These are phyloP conservation scores for Firmiana major DNA, from an alignment of 345 rosid species.

Conservation along the genomic window DNA sequence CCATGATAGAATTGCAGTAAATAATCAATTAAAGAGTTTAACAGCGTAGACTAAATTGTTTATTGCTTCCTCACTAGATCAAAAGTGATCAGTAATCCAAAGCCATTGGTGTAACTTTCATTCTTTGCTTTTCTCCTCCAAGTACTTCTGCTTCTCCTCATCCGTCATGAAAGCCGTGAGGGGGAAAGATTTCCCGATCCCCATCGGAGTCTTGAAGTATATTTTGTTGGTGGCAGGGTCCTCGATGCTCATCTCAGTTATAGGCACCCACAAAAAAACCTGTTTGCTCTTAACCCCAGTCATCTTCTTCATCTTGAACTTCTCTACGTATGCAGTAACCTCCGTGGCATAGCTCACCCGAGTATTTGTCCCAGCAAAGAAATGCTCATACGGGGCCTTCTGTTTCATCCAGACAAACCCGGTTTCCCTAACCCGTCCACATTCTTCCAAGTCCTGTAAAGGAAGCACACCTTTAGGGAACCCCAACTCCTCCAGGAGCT, in stretches of 20 bases:
- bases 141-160: conserved; percentile 54
- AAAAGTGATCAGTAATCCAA: not conserved
- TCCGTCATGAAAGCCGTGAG: conserved; percentile 65
- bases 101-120: not conserved
- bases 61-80: not conserved
- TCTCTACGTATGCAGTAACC: conserved; percentile 83
- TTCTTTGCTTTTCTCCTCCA: conserved; percentile 26
- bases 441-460: conserved; percentile 73
- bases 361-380: conserved; percentile 51
- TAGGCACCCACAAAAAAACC: conserved; percentile 83
- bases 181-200: conserved; percentile 76
- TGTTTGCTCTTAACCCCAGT: conserved; percentile 90
- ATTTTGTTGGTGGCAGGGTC: conserved; percentile 50
- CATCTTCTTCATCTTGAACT: conserved; percentile 82
- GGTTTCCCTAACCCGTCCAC: conserved; percentile 71
- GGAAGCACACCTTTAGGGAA: conserved; percentile 91
- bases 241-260: conserved; percentile 71
- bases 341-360: conserved; percentile 64
- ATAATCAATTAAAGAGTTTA: not conserved
- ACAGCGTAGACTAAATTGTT: not conserved
- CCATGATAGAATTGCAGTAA: not conserved
- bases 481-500: conserved; percentile 78
- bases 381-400: conserved; percentile 70
- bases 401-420: conserved; percentile 97
- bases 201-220: conserved; percentile 83